A percentile compares a stretch with the other conserved stretches of the same genome.
phyloP scores from a whole-genome alignment of 2,329 filamentous ascomycete genomes.

The Sporothrix pallida region DNA sequence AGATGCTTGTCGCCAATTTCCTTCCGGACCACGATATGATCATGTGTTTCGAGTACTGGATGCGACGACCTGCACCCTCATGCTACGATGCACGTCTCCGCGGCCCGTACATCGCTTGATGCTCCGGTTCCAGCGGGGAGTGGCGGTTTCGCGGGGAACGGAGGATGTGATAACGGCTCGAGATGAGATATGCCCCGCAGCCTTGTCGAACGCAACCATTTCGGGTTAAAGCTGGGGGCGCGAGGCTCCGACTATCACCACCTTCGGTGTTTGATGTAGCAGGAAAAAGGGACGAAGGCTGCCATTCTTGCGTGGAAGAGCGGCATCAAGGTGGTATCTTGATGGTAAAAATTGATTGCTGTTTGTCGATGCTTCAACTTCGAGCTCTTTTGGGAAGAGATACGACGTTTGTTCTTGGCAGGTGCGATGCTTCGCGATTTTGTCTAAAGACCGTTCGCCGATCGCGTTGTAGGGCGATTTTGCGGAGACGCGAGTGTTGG shows the following conservation, averaged over 20 bases:
- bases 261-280: too few relatives aligned
- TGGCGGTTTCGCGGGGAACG: neutral
- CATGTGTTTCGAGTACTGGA: too few relatives aligned
- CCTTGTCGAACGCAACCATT: neutral
- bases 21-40: too few relatives aligned
- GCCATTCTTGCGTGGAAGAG: neutral
- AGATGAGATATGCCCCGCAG: neutral
- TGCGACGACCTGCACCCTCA: too few relatives aligned
- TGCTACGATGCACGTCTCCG: too few relatives aligned
- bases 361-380: neutral
- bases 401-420: neutral
- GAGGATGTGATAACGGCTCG: neutral
- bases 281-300: too few relatives aligned
- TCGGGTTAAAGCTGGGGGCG: too few relatives aligned
- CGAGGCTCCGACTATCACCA: too few relatives aligned
- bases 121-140: neutral
- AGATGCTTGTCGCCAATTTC: too few relatives aligned
- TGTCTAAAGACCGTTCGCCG: neutral
- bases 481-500: neutral
- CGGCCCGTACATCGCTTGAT: neutral
- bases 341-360: neutral
- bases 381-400: neutral
- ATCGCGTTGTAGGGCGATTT: neutral
- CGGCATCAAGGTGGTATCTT: neutral
- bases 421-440: neutral